Percentiles rank a stretch among this genome's conserved stretches.
phyloP scores from a whole-genome alignment of 495 filamentous ascomycete species.

The Penicillium pancosmium region DNA sequence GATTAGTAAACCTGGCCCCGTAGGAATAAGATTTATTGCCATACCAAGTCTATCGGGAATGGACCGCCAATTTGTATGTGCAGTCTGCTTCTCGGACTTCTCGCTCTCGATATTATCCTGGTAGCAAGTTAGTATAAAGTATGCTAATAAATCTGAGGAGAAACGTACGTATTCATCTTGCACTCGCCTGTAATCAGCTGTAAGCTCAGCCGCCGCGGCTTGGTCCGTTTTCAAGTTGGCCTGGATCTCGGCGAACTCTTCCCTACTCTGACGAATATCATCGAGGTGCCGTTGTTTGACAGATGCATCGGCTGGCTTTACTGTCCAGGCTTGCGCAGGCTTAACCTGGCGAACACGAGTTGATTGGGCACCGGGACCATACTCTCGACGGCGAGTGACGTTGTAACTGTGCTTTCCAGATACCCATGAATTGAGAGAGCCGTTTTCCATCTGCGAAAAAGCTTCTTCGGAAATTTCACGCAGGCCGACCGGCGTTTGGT shows the following conservation, averaged over 20 bases:
- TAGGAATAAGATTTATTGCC: slow-evolving; percentile 12
- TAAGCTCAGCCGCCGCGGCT: slow-evolving; percentile 41
- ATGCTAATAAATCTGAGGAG: neutral
- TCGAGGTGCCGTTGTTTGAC: slow-evolving; percentile 55
- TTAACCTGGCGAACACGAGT: slow-evolving; percentile 59
- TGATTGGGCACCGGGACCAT: slow-evolving; percentile 67
- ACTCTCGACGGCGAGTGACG: slow-evolving; percentile 69
- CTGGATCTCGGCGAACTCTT: slow-evolving; percentile 43
- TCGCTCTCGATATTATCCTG: slow-evolving; percentile 53
- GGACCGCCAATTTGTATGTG: slow-evolving; percentile 59
- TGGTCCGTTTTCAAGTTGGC: slow-evolving; percentile 33
- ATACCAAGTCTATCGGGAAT: slow-evolving; percentile 73
- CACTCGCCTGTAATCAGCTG: slow-evolving; percentile 13
- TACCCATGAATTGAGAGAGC: slow-evolving; percentile 57
- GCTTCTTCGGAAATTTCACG: slow-evolving; percentile 64
- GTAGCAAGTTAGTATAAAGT: slow-evolving; percentile 21
- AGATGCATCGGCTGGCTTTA: slow-evolving; percentile 69
- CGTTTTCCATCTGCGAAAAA: slow-evolving; percentile 59
- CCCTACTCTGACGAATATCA: slow-evolving; percentile 45
- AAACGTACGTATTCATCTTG: slow-evolving; percentile 44
- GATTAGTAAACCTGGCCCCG: slow-evolving; percentile 17
- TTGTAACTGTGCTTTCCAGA: slow-evolving; percentile 60
- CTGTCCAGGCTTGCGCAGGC: slow-evolving; percentile 68
- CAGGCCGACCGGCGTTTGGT: slow-evolving; percentile 65
- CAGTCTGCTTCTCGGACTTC: slow-evolving; percentile 61